A percentile compares a stretch with the other conserved stretches of the same genome.
phyloP scores from a whole-genome alignment of 768 basidiomycete species.

The Agrocybe pediades region DNA sequence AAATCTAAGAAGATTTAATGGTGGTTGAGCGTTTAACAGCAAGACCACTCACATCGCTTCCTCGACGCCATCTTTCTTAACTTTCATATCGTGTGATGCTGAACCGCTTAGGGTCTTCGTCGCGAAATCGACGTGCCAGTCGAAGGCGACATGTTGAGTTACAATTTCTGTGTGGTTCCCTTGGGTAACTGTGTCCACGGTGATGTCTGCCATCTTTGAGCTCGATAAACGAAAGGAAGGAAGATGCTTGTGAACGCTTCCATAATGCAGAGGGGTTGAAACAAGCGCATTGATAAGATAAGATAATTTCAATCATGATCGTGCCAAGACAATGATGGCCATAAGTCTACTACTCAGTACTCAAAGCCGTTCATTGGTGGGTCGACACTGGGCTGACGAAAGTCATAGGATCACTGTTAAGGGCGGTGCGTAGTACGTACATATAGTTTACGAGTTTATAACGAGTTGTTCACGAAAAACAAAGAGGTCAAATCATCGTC shows the following conservation, averaged over 20 bases:
- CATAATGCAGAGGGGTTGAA: no score
- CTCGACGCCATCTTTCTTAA: conserved; percentile 51
- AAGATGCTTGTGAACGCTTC: not conserved
- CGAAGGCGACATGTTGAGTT: conserved; percentile 68
- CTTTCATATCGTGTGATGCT: conserved; percentile 61
- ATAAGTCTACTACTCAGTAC: no score
- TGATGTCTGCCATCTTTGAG: conserved; percentile 21
- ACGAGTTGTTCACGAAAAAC: no score
- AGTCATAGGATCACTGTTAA: no score
- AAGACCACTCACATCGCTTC: conserved; percentile 56
- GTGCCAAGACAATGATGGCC: no score
- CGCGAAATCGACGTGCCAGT: conserved; percentile 81
- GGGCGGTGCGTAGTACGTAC: no score
- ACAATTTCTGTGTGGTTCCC: conserved; percentile 75
- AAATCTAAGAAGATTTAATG: conserved; percentile 43
- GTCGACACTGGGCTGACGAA: no score
- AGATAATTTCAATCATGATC: no score
- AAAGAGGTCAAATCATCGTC: no score
- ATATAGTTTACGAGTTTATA: no score
- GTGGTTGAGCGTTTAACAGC: not conserved
- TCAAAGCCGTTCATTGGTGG: no score
- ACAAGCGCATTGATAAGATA: no score
- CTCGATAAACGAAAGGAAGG: not conserved
- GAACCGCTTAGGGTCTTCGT: conserved; percentile 62
- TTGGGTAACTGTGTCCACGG: conserved; percentile 69